Percentiles rank a stretch among this genome's conserved stretches.
phyloP scores from a whole-genome alignment of 805 yeast species.

The Lipomyces anomalus region DNA sequence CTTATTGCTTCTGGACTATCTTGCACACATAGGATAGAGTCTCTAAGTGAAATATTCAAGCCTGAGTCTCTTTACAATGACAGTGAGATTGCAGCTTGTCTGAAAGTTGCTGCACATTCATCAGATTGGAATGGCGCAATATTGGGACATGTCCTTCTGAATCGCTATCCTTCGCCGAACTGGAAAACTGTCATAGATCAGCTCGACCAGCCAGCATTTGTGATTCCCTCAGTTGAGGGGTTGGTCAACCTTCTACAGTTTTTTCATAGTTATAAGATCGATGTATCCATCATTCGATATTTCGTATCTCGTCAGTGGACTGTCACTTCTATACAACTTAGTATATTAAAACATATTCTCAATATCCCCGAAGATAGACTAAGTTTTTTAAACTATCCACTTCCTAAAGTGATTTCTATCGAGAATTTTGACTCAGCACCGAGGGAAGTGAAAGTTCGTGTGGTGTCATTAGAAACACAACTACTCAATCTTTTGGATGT shows the following conservation, averaged over 20 bases:
- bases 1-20: background rate
- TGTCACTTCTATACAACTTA: no score
- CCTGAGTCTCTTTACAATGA: background rate
- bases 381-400: constrained; percentile 4
- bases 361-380: constrained; percentile 3
- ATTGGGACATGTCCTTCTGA: background rate
- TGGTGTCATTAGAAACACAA: constrained; percentile 18
- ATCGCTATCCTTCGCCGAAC: constrained; percentile 8
- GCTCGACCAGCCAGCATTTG: constrained; percentile 3
- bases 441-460: constrained; percentile 20
- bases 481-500: constrained; percentile 28
- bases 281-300: no score
- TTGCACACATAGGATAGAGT: background rate
- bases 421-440: constrained; percentile 5
- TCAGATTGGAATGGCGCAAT: constrained; percentile 5
- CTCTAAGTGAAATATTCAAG: background rate
- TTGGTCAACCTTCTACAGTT: background rate
- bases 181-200: constrained; percentile 8
- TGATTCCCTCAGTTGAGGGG: background rate
- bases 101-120: background rate
- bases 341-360: constrained; percentile 10
- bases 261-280: no score
- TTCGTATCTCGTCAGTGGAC: no score
- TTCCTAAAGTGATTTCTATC: constrained; percentile 9
- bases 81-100: constrained; percentile 11